phyloP scores from a whole-genome alignment of 1,284 basidiomycete genomes.

The Marasmius oreades region DNA sequence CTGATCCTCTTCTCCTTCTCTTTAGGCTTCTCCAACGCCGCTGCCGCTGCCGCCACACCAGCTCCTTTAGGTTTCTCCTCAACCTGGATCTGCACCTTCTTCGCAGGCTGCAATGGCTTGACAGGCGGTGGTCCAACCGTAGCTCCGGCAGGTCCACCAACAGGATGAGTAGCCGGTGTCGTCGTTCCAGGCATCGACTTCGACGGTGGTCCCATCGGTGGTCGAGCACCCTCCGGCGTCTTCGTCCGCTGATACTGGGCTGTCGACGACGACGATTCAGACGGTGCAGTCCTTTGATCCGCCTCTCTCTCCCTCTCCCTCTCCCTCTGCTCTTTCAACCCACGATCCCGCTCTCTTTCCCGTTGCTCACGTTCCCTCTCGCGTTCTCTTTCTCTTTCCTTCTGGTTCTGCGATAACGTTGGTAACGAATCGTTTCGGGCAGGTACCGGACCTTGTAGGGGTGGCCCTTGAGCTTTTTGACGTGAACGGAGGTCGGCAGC shows the following conservation, averaged over 20 bases:
- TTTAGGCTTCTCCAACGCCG: constrained; percentile 67
- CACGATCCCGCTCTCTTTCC: constrained; percentile 24
- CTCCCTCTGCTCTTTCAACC: constrained; percentile 28
- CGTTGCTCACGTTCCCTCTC: constrained; percentile 3
- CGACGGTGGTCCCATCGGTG: constrained; percentile 39
- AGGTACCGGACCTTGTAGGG: constrained; percentile 31
- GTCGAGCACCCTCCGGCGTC: constrained; percentile 29
- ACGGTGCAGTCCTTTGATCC: constrained; percentile 8
- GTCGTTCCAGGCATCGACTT: constrained; percentile 53
- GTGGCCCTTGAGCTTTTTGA: constrained; percentile 52
- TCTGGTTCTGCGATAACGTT: constrained; percentile 16
- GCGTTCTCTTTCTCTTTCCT: constrained; percentile 2
- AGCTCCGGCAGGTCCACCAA: constrained; percentile 43
- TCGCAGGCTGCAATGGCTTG: constrained; percentile 74
- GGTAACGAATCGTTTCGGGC: constrained; percentile 47
- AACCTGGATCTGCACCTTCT: constrained; percentile 53
- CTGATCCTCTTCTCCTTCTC: constrained; percentile 86
- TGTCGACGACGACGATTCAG: background rate
- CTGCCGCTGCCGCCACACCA: constrained; percentile 68
- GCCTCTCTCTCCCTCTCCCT: constrained; percentile 21
- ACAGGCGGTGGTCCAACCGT: constrained; percentile 55
- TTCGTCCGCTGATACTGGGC: constrained; percentile 1
- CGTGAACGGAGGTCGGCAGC: constrained; percentile 61
- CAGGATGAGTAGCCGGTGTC: constrained; percentile 40
- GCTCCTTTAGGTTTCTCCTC: constrained; percentile 39